Base-by-base conservation (phyloP, 371 early-diverging fungal species). In the Mucor racemosus region DNA sequence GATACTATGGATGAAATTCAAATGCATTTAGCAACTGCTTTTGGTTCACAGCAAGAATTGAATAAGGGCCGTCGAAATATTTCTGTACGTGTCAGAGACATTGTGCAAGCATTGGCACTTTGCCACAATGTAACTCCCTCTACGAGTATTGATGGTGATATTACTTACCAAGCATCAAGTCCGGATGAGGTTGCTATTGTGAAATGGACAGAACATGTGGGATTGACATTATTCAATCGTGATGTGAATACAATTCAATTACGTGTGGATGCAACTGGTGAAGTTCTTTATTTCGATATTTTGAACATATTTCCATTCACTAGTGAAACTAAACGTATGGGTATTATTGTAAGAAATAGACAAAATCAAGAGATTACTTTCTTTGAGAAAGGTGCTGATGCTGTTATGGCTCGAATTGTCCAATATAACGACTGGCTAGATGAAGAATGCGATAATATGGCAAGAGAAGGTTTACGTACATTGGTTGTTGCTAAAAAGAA, bases 121-220 rank as follows among this genome's bases (percentile, higher is more conserved):
- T 99, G 99, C 69, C 97, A 99, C 72, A 97, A 95, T 76, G 99
- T 96, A 15, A 81, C 82, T 4, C 93, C 92, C 6, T 86, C 86
- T 1, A 76, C 80, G 8, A 86, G 82, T 34, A 75, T 85, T 5
- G 77, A 80, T 66, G 87, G 81, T 26, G 69, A 68, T 19, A 76
- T 84, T 58, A 82, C 90, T 13, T 99, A 98, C 74, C 99, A 99
- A 77, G 99, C 99, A 0, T 93, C 98, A n/a, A 95, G 96, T 36
- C 99, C 99, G 8, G 99, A 99, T 81, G 99, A 99, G 77, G 91
- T 99, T 4, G 99, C 99, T 0, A 97, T 99, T 64, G 98, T 99
- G 15, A 88, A 93, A 68, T 99, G 97, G 97, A 93, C 96, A 13
- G 94, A 94, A 65, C 79, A 82, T 17, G 91, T 99, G 62, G 99